Base-by-base conservation (phyloP, 2,329 filamentous ascomycete species). In the Pseudohalonectria lignicola region DNA sequence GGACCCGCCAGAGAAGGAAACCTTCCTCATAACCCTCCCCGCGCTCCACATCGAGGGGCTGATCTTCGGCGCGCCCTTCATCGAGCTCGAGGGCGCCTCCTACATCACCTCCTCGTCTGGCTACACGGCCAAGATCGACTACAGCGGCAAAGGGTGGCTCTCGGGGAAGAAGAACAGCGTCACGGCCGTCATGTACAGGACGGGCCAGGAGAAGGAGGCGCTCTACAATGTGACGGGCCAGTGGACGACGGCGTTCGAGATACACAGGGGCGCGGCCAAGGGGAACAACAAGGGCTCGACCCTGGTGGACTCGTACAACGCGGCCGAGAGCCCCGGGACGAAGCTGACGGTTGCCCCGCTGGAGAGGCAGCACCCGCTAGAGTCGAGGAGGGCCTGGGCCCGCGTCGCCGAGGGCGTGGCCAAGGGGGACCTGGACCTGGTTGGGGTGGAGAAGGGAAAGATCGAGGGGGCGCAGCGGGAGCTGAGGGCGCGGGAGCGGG, bases 121-220 rank as follows among this genome's bases (percentile, higher is more conserved):
- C 38, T 95, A 82, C 64, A 82, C 86, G 4, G 76, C 86, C 46
- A 88, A 86, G 64, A 84, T 96, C 52, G 86, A 94, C 56, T 98
- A 94, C 66, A 83, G 78, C 43, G 88, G 90, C 52, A 90, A 86
- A 57, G 90, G 90, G 41, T 98, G 90, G 90, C 62, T 98, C 9
- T 87, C 82, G 33, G 92, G 90, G 47, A 94, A 94, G 71, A 95
- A 94, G 68, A 96, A 96, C 65, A 83, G 74, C 40, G 86, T 96
- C 56, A 76, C 69, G 11, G 90, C 87, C 12, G 69, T 69, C 18
- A 57, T 96, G 41, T 87, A 82, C 62, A 71, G 67, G 13, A 76
- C 84, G 59, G 62, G 77, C 64, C 67, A 69, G 61, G 86, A 80
- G 60, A 83, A 82, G 61, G 80, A 84, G 37, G 71, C 76, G 43